A percentile compares a stretch with the other conserved stretches of the same genome.
Evolutionary conservation across 495 filamentous ascomycete species (phyloP).

Genomic region (Staphylotrichum tortipilum): DNA sequence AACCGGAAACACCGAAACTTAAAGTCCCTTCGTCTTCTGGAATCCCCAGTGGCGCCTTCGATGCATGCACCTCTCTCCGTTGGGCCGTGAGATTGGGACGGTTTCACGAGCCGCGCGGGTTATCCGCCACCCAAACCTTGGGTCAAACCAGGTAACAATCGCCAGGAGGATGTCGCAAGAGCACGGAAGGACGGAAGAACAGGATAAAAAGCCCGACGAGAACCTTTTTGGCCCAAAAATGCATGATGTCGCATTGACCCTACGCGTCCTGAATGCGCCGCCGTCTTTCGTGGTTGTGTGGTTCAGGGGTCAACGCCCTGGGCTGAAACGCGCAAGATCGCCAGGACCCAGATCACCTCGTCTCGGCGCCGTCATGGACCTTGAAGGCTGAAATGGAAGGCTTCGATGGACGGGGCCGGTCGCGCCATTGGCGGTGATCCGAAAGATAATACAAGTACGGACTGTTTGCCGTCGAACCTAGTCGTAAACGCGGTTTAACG

Average conservation of each 20-base stretch:
- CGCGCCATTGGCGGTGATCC: too few species aligned
- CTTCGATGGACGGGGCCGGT: too few species aligned
- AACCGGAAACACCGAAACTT: too few species aligned
- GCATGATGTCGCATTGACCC: constrained; percentile 1
- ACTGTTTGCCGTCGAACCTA: background rate
- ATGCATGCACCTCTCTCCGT: background rate
- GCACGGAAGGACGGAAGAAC: background rate
- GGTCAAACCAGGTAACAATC: background rate
- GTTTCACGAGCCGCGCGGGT: background rate
- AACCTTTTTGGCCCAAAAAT: background rate
- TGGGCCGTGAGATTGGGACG: background rate
- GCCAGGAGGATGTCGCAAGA: background rate
- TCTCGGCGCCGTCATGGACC: background rate
- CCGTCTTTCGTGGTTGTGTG: background rate
- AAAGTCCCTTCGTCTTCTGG: background rate
- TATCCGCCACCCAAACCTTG: background rate
- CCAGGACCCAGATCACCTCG: background rate
- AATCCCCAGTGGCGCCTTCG: background rate
- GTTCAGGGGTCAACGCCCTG: background rate
- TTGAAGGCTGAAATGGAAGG: background rate
- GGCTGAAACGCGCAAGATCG: constrained; percentile 5
- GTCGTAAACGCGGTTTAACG: too few species aligned
- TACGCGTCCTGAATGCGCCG: background rate
- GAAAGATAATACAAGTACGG: background rate
- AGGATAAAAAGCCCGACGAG: background rate